Evolutionary conservation across 108 stramenopile species (phyloP).

Genomic region (Pseudonitzschia delicatissima): DNA sequence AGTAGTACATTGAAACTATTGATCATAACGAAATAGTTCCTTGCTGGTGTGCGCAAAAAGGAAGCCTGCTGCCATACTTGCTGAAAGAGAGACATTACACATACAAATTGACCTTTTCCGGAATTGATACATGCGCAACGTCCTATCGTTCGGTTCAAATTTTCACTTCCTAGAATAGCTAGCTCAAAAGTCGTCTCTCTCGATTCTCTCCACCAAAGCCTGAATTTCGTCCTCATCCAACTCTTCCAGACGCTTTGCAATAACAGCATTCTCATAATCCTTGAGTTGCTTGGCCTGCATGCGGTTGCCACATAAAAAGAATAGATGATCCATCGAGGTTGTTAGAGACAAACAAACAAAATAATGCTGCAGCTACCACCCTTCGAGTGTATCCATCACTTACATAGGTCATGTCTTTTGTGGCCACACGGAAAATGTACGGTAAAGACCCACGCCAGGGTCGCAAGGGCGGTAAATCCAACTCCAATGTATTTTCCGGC

Average conservation of each 20-base stretch:
- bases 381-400: constrained; percentile 17
- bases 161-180: no score
- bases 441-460: constrained; percentile 73
- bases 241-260: constrained; percentile 93
- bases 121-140: no score
- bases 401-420: constrained; percentile 98
- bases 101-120: no score
- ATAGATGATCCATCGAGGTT: not conserved
- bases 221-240: constrained; percentile 93
- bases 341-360: not conserved
- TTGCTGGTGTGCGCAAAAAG: no score
- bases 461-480: constrained; percentile 71
- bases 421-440: constrained; percentile 95
- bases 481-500: constrained; percentile 77
- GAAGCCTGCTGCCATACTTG: no score
- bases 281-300: constrained; percentile 84
- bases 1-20: no score
- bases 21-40: no score
- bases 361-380: not conserved
- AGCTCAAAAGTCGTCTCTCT: constrained; percentile 30
- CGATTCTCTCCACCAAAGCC: constrained; percentile 82
- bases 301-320: not conserved
- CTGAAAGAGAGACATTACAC: no score
- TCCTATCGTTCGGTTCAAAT: no score
- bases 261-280: constrained; percentile 97